Conservation (phyloP, 2,329 filamentous ascomycete genomes). For the Emmonsiellopsis sp. region DNA sequence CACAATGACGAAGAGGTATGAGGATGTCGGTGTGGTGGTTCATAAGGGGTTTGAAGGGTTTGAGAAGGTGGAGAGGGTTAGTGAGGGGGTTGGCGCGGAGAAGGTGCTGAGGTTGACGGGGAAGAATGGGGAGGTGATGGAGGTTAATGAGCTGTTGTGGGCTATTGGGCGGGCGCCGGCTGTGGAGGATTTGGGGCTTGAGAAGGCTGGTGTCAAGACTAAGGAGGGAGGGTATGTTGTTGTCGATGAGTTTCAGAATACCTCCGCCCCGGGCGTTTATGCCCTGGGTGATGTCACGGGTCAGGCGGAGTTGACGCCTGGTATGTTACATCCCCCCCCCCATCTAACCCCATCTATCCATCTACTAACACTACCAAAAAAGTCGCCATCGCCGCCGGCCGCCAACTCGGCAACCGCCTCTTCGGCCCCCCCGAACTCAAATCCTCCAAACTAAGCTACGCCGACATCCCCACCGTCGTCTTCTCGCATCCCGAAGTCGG, state of each 20-base stretch:
- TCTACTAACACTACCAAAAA: neutral
- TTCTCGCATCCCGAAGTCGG: slow-evolving; percentile 45
- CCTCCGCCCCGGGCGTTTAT: slow-evolving; percentile 38
- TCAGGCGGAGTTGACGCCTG: slow-evolving; percentile 42
- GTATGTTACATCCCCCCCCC: slow-evolving; percentile 18
- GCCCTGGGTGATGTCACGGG: slow-evolving; percentile 45
- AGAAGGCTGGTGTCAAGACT: slow-evolving; percentile 34
- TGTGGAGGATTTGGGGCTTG: slow-evolving; percentile 33
- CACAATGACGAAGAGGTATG: slow-evolving; percentile 44
- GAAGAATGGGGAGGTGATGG: slow-evolving; percentile 34
- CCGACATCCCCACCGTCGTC: slow-evolving; percentile 45
- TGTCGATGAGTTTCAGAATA: slow-evolving; percentile 45
- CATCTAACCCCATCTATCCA: neutral
- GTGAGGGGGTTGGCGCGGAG: slow-evolving; percentile 37
- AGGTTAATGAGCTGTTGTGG: slow-evolving; percentile 44
- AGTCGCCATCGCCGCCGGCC: slow-evolving; percentile 45
- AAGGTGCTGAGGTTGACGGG: slow-evolving; percentile 38
- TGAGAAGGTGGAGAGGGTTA: slow-evolving; percentile 39
- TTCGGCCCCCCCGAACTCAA: slow-evolving; percentile 40
- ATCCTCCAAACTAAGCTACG: slow-evolving; percentile 37
- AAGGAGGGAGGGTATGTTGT: slow-evolving; percentile 31
- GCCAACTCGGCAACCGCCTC: slow-evolving; percentile 41
- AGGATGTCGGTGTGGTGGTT: slow-evolving; percentile 39
- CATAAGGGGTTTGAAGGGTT: slow-evolving; percentile 40
- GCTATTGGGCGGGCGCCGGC: slow-evolving; percentile 41